phyloP scores from a whole-genome alignment of 202 grass and related monocot genomes.

The Musa balbisiana region DNA sequence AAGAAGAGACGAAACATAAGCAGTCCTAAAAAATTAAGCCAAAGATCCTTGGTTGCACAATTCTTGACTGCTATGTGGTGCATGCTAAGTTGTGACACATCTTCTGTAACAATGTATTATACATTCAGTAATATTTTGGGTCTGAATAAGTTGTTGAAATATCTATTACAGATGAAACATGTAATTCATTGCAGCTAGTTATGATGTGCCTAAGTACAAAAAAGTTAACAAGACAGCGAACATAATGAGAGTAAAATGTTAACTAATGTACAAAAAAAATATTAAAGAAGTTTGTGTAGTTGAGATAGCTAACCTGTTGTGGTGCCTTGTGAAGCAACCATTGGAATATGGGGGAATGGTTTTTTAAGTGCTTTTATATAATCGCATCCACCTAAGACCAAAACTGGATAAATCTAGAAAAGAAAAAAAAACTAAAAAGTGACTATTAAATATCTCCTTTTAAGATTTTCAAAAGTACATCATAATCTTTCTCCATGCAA shows the following conservation, averaged over 20 bases:
- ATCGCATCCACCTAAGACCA: slow-evolving; percentile 54
- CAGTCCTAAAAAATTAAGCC: neutral
- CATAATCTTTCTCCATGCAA: slow-evolving; percentile 6
- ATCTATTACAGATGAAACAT: neutral
- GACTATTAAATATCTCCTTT: neutral
- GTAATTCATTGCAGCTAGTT: neutral
- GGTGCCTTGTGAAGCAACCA: slow-evolving; percentile 94
- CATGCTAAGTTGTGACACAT: no score
- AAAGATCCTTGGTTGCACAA: neutral
- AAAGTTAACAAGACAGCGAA: neutral
- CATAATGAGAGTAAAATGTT: neutral
- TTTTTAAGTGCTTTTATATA: slow-evolving; percentile 85
- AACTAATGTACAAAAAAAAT: neutral
- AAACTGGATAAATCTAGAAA: slow-evolving; percentile 70
- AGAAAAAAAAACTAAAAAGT: neutral
- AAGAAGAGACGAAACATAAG: neutral
- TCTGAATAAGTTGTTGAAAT: no score
- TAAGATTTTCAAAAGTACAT: neutral
- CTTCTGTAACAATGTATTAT: no score
- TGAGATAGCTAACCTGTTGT: slow-evolving; percentile 34
- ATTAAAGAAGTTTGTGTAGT: no score
- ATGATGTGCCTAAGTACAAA: neutral
- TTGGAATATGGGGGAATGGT: slow-evolving; percentile 69
- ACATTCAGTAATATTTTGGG: no score
- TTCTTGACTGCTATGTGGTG: neutral